phyloP scores from a whole-genome alignment of 495 filamentous ascomycete species.

The Hypomontagnella monticulosa region DNA sequence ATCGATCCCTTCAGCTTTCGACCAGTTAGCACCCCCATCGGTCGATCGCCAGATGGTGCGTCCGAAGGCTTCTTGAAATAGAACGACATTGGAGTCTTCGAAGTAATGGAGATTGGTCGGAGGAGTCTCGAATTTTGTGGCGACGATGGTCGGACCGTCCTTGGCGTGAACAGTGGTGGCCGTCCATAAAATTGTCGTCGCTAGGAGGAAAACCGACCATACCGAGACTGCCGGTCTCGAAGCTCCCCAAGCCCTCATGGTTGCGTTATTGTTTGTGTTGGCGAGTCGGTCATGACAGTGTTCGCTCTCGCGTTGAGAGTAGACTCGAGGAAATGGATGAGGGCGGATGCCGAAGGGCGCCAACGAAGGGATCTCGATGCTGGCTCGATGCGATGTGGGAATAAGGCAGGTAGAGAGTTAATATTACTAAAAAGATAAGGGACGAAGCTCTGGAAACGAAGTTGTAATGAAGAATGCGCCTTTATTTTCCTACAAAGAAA shows the following conservation, averaged over 20 bases:
- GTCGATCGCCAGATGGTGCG: conserved; percentile 74
- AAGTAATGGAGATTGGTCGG: conserved; percentile 82
- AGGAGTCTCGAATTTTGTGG: conserved; percentile 66
- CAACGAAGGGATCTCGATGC: conserved; percentile 1
- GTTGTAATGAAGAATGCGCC: not conserved
- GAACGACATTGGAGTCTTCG: conserved; percentile 79
- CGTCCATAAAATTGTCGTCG: conserved; percentile 43
- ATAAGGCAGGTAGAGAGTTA: conserved; percentile 9
- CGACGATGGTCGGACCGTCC: conserved; percentile 59
- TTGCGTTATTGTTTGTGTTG: conserved; percentile 36
- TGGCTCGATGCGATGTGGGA: not conserved
- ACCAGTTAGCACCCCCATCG: conserved; percentile 82
- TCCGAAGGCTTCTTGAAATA: conserved; percentile 66
- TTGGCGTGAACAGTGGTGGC: conserved; percentile 54
- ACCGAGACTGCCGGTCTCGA: conserved; percentile 53
- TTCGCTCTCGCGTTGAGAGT: conserved; percentile 1
- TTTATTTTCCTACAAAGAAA: conserved; percentile 8
- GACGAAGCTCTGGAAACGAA: conserved; percentile 2
- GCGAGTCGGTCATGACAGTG: conserved; percentile 44
- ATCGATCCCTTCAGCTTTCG: conserved; percentile 68
- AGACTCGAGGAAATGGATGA: conserved; percentile 11
- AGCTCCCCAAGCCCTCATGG: conserved; percentile 59
- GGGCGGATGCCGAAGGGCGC: conserved; percentile 1
- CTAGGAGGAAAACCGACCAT: conserved; percentile 48
- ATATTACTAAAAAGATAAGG: conserved; percentile 1